Conservation (phyloP, 768 basidiomycete species). For the Cubamyces sp. region DNA sequence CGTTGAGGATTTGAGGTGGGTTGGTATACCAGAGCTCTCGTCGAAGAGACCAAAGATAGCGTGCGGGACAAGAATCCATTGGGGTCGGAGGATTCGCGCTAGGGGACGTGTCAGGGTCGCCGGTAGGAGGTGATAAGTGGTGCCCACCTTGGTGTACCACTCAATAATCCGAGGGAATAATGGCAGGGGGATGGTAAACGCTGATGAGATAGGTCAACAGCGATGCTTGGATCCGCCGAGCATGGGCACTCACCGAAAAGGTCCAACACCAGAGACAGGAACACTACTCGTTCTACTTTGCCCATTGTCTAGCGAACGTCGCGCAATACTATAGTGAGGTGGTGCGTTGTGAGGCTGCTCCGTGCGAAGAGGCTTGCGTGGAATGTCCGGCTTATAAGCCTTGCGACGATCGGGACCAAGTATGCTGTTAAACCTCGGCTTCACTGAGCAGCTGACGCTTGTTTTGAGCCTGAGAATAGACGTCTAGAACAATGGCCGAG, state of each 20-base stretch:
- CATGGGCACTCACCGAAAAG: constrained; percentile 59
- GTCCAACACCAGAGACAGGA: constrained; percentile 89
- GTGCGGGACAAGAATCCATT: constrained; percentile 75
- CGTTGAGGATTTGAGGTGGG: constrained; percentile 63
- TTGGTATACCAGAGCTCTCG: constrained; percentile 69
- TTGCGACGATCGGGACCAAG: constrained; percentile 10
- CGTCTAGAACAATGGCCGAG: neutral
- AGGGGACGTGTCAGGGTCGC: neutral
- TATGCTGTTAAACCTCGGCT: neutral
- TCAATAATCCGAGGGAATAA: constrained; percentile 97
- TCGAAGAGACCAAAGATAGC: constrained; percentile 62
- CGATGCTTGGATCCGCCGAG: neutral
- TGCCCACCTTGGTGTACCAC: constrained; percentile 78
- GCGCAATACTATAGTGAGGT: neutral
- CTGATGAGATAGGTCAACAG: constrained; percentile 41
- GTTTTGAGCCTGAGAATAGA: constrained; percentile 18
- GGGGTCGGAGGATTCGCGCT: constrained; percentile 76
- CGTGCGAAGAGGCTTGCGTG: constrained; percentile 7
- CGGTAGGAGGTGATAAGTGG: neutral
- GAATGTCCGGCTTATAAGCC: constrained; percentile 14
- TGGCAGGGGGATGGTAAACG: constrained; percentile 94
- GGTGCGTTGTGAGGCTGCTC: constrained; percentile 4
- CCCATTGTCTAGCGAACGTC: constrained; percentile 45
- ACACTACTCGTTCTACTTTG: constrained; percentile 80
- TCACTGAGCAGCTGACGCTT: neutral